Evolutionary conservation across 306 rosid genomes (phyloP), one percentile per base, ranked within the genome.

Genomic region (Citrullus mucosospermus): DNA sequence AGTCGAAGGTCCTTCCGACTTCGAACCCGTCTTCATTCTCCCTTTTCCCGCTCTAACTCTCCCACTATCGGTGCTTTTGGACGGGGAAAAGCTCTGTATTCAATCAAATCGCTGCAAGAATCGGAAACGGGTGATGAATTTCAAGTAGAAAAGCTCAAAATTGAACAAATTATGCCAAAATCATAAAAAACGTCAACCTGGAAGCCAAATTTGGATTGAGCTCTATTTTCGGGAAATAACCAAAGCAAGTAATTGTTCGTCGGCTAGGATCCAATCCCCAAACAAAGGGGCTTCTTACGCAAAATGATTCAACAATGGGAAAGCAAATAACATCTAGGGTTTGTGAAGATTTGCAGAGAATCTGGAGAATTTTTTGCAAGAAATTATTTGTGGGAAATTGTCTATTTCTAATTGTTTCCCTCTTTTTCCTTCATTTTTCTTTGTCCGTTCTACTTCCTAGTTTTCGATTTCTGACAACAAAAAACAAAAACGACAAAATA

Each of bases 1-100:
- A 76, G 92, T 82, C 38, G 98, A 92, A 32, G 97, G 56, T 87
- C 97, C 97, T 85, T 95, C 97, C 86, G 83, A 80, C 70, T 92
- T 91, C 36, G 98, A 89, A 85, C 86, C 89, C 85, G 83, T 88
- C 34, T 87, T 91, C 86, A 84, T 85, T 85, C 34, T 39, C 78
- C 25, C 82, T 53, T 34, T 57, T 25, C 62, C 72, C 72, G 51
- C 43, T 53, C 57, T 14, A 51, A 53, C 57, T 53, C 18, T 16
- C 57, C 57, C 57, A 16, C 57, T 16, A 3, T 6, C 57, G 57
- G 57, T 53, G 57, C 57, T 17, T 53, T 16, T 16, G 77, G 39
- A 51, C 61, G 38, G 57, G 25, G 41, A 51, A 68, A 73, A 13
- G 30, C 28, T 51, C 38, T 39, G 30, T 18, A 39, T 41, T 8